phyloP scores from a whole-genome alignment of 225 moss, liverwort and hornwort genomes.

The Rhytidiadelphus loreus region DNA sequence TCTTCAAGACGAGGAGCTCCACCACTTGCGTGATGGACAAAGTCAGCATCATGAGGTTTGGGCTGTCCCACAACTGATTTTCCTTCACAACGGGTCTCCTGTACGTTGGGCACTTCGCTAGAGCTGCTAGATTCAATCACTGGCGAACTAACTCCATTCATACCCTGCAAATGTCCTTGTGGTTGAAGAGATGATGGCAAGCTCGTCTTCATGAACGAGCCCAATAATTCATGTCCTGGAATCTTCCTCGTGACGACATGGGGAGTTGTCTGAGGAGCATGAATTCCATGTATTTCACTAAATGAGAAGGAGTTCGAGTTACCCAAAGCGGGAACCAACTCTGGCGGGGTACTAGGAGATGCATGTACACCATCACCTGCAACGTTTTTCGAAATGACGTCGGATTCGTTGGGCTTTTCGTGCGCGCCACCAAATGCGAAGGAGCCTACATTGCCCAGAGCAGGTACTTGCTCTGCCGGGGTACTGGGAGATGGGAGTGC shows the following conservation, averaged over 20 bases:
- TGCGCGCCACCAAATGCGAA: not conserved
- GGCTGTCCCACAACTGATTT: not conserved
- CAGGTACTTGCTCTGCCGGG: conserved; percentile 10
- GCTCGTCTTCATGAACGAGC: not conserved
- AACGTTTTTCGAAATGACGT: not conserved
- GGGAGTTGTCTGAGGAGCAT: not conserved
- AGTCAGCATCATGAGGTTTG: not conserved
- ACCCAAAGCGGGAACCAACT: not conserved
- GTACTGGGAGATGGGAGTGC: conserved; percentile 1
- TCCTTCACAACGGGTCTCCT: not conserved
- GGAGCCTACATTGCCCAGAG: conserved; percentile 7
- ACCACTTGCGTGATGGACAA: not conserved
- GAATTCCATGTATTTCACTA: not conserved
- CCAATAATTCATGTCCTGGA: conserved; percentile 29
- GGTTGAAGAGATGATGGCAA: not conserved
- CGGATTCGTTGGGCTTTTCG: not conserved
- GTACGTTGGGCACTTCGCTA: not conserved
- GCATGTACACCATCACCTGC: not conserved
- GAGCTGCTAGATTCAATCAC: not conserved
- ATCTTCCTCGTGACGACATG: conserved; percentile 10
- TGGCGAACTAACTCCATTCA: too few relatives aligned
- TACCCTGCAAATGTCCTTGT: not conserved
- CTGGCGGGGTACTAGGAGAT: conserved; percentile 4
- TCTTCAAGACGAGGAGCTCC: conserved; percentile 1
- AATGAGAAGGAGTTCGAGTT: conserved; percentile 2